Evolutionary conservation across 345 rosid species (phyloP).

Genomic region (Syzygium jambos): DNA sequence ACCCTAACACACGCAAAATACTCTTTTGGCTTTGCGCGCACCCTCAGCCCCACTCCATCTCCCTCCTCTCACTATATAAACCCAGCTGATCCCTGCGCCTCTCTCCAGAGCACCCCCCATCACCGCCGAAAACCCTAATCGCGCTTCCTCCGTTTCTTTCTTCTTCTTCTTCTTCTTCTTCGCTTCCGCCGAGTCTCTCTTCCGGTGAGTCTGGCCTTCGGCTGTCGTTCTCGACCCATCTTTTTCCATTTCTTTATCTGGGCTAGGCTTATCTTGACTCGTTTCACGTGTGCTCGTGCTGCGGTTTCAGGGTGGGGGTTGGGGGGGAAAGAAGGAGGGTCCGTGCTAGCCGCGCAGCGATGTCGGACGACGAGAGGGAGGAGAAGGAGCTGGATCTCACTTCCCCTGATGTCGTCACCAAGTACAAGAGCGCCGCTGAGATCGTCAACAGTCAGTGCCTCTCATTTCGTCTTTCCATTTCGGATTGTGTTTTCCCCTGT

Average conservation of each 20-base stretch:
- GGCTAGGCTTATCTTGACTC: neutral
- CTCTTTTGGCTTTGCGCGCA: neutral
- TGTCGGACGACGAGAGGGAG: slow-evolving; percentile 98
- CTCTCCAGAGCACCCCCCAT: neutral
- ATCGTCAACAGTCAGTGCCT: slow-evolving; percentile 70
- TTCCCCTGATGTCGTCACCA: slow-evolving; percentile 90
- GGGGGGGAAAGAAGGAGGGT: neutral
- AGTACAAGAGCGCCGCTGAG: slow-evolving; percentile 94
- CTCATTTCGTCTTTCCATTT: neutral
- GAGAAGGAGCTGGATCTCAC: slow-evolving; percentile 96
- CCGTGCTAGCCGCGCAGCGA: slow-evolving; percentile 18
- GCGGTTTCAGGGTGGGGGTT: neutral
- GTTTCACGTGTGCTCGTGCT: neutral
- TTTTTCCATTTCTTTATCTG: neutral
- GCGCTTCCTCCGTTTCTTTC: neutral
- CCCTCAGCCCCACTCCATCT: neutral
- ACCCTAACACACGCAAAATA: neutral
- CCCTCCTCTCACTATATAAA: neutral
- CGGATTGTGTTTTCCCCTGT: neutral
- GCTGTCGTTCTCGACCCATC: neutral
- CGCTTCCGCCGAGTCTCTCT: neutral
- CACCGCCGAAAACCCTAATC: neutral
- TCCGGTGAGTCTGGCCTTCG: neutral
- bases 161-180: neutral
- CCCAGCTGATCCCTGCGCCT: neutral